phyloP scores from a whole-genome alignment of 305 asterid genomes.

The Fraxinus sp. region DNA sequence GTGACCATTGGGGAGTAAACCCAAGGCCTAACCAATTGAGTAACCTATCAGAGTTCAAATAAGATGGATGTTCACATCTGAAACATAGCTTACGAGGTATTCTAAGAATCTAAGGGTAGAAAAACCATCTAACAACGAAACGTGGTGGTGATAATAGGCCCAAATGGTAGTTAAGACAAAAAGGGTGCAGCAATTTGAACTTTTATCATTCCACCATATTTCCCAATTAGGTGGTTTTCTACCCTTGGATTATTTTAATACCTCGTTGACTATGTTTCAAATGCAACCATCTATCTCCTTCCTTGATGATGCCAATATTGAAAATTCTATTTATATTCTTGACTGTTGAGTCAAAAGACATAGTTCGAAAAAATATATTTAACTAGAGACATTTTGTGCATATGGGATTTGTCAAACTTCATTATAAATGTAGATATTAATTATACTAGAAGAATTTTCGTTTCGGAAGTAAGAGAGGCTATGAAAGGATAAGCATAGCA shows the following conservation, averaged over 20 bases:
- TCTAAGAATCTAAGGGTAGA: neutral
- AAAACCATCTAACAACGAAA: neutral
- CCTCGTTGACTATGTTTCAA: neutral
- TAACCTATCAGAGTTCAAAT: neutral
- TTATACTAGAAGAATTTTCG: neutral
- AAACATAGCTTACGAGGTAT: neutral
- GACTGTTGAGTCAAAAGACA: neutral
- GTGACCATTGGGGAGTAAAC: too few species aligned
- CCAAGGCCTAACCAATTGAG: too few species aligned
- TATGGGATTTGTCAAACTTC: neutral
- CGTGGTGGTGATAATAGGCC: neutral
- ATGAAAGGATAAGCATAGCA: neutral
- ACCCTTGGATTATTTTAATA: neutral
- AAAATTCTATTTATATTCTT: neutral
- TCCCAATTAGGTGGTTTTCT: neutral
- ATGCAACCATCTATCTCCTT: neutral
- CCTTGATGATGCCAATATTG: neutral
- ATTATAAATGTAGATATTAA: neutral
- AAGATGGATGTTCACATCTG: neutral
- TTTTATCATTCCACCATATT: neutral
- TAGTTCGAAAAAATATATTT: neutral
- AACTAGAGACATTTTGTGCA: neutral
- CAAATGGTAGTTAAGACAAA: neutral
- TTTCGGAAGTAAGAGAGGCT: neutral
- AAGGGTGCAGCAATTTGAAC: neutral